Evolutionary conservation across 441 rosid species (phyloP).

Genomic region (Erysimum pusillum): DNA sequence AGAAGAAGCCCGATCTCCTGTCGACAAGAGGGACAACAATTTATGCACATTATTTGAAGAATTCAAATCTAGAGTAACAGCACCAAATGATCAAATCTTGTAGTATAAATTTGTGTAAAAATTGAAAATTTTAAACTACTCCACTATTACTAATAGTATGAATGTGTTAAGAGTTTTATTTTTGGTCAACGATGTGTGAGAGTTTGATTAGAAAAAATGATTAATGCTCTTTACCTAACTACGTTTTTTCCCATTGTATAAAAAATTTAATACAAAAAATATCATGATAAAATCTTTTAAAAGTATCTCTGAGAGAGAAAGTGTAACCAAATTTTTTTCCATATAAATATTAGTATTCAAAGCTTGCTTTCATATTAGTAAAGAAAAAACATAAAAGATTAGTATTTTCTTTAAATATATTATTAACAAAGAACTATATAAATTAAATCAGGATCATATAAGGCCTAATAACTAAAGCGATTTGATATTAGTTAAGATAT

Average conservation of each 20-base stretch:
- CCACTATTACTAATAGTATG: too few relatives aligned
- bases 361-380: background rate
- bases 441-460: too few relatives aligned
- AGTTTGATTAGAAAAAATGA: background rate
- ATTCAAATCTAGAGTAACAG: background rate
- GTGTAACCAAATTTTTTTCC: background rate
- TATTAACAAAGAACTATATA: too few relatives aligned
- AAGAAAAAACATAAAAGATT: background rate
- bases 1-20: background rate
- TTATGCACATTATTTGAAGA: background rate
- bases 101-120: background rate
- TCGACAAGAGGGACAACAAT: background rate
- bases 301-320: background rate
- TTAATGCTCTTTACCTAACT: background rate
- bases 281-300: background rate
- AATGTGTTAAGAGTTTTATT: background rate
- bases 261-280: background rate
- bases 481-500: background rate
- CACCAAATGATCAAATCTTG: background rate
- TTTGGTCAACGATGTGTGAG: background rate
- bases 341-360: too few relatives aligned
- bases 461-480: background rate
- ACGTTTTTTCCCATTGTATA: too few relatives aligned
- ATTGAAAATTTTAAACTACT: background rate
- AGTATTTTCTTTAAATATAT: too few relatives aligned